Evolutionary conservation across 2,329 filamentous ascomycete species (phyloP).

Genomic region (Fulvia fulva): DNA sequence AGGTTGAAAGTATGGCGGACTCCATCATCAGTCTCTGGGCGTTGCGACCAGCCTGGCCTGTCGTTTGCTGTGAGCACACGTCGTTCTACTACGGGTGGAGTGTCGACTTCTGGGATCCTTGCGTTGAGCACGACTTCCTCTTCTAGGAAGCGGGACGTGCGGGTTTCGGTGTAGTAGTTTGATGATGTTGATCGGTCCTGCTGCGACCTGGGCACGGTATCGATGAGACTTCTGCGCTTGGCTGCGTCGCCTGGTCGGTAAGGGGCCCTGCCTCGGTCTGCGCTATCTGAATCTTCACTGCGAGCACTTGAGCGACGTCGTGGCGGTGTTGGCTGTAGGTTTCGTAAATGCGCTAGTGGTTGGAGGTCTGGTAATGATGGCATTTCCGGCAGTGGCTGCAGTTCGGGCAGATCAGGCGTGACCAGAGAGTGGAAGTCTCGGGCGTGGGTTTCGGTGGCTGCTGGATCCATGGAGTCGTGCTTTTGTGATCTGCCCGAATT

Average conservation of each 20-base stretch:
- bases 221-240: slow-evolving; percentile 8
- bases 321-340: not conserved
- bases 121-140: not conserved
- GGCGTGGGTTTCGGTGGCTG: not conserved
- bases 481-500: not conserved
- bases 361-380: not conserved
- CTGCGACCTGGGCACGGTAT: not conserved
- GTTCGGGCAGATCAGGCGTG: not conserved
- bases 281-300: not conserved
- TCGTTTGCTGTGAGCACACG: slow-evolving; percentile 12
- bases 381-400: not conserved
- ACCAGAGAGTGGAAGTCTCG: not conserved
- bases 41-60: slow-evolving; percentile 25
- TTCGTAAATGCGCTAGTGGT: not conserved
- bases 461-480: slow-evolving; percentile 8
- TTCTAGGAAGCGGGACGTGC: slow-evolving; percentile 1
- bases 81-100: not conserved
- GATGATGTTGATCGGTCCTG: slow-evolving; percentile 3
- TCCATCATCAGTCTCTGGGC: slow-evolving; percentile 19
- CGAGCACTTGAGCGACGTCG: not conserved
- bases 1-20: slow-evolving; percentile 1
- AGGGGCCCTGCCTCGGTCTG: not conserved
- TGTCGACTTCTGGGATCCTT: slow-evolving; percentile 1
- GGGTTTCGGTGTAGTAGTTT: not conserved
- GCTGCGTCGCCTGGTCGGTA: slow-evolving; percentile 20